Evolutionary conservation across 192 early-diverging fungal genomes (phyloP).

Genomic region (Cetraspora pellucida): DNA sequence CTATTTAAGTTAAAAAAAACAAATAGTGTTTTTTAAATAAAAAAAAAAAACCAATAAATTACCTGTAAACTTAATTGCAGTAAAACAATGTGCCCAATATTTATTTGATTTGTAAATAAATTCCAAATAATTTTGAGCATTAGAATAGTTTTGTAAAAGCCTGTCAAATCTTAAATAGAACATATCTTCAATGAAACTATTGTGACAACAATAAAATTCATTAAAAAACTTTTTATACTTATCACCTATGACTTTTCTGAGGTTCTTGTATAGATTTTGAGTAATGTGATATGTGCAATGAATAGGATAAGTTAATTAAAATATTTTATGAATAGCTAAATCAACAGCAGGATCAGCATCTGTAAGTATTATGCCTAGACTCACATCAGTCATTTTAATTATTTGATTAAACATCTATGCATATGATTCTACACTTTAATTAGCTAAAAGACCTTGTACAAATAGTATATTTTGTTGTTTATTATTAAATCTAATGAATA

Average conservation of each 20-base stretch:
- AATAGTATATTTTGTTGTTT: neutral
- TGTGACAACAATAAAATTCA: neutral
- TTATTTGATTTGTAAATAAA: neutral
- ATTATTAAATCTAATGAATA: neutral
- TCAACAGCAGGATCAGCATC: neutral
- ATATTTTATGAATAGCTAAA: neutral
- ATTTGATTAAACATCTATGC: neutral
- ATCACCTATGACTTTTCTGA: neutral
- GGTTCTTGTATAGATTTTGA: neutral
- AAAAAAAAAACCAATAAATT: too few species aligned
- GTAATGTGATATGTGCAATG: neutral
- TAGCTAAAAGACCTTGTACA: neutral
- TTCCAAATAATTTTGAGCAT: neutral
- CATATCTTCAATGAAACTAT: neutral
- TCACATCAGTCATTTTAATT: neutral
- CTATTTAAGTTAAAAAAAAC: too few species aligned
- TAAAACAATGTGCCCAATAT: neutral
- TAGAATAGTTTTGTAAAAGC: neutral
- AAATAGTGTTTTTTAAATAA: too few species aligned
- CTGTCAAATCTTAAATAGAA: neutral
- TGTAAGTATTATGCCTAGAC: neutral
- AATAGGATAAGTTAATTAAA: neutral
- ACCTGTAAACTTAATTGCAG: neutral
- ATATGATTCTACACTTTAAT: neutral
- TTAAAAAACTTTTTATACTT: conserved; percentile 3